phyloP scores from a whole-genome alignment of 306 rosid species.

The Pyrus betulifolia region DNA sequence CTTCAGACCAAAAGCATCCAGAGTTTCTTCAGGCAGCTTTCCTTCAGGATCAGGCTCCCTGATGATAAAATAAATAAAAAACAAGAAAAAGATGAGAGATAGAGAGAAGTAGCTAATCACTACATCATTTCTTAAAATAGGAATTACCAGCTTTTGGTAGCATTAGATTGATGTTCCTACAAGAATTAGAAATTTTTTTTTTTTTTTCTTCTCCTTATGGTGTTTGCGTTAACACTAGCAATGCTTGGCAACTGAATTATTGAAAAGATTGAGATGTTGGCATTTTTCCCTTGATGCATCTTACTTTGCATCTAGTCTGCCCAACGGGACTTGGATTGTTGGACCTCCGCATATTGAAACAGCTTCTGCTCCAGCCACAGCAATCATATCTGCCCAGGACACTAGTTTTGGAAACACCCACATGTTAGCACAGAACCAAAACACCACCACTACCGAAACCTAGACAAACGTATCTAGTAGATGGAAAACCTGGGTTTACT shows the following conservation, averaged over 20 bases:
- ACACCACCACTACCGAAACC: constrained; percentile 7
- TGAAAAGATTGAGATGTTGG: neutral
- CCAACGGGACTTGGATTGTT: constrained; percentile 54
- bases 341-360: constrained; percentile 93
- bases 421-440: constrained; percentile 24
- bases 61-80: neutral
- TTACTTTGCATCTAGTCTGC: constrained; percentile 79
- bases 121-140: constrained; percentile 1
- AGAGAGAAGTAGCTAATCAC: neutral
- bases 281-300: constrained; percentile 15
- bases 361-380: constrained; percentile 96
- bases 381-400: constrained; percentile 90
- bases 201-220: neutral
- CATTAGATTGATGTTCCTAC: neutral
- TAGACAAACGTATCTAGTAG: constrained; percentile 15
- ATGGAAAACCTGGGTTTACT: constrained; percentile 54
- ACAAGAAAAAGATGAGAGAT: neutral
- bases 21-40: constrained; percentile 79
- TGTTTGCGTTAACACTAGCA: neutral
- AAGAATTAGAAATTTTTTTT: neutral
- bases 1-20: constrained; percentile 71
- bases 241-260: neutral
- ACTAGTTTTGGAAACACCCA: constrained; percentile 38
- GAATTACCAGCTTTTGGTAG: neutral
- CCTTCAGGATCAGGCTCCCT: constrained; percentile 91